Conservation (phyloP, 225 moss, liverwort and hornwort genomes). For the Sphagnum contortum region DNA sequence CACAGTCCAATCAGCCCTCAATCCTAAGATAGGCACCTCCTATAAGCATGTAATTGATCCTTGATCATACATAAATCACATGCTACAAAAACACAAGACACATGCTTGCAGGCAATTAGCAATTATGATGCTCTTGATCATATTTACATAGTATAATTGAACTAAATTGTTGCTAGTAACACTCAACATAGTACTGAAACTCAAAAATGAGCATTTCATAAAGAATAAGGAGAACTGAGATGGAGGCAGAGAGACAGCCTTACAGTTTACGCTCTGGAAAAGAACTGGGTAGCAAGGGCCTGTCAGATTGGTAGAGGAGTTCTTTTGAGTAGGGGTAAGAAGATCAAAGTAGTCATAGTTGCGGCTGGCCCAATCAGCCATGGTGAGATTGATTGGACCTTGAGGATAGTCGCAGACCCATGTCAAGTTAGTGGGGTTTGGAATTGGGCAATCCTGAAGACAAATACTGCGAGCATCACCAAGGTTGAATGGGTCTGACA, state of each 20-base stretch:
- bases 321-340: constrained; percentile 35
- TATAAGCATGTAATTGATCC: not conserved
- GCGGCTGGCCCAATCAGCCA: constrained; percentile 45
- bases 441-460: constrained; percentile 45
- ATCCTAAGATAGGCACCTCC: not conserved
- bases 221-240: too few relatives aligned
- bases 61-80: too few relatives aligned
- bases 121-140: too few relatives aligned
- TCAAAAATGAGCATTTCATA: too few relatives aligned
- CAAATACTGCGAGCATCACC: constrained; percentile 68
- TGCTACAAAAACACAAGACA: too few relatives aligned
- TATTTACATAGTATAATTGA: too few relatives aligned
- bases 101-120: too few relatives aligned
- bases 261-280: constrained; percentile 72
- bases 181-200: too few relatives aligned
- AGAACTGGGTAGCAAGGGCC: constrained; percentile 92
- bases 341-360: constrained; percentile 63
- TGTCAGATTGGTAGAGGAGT: constrained; percentile 44
- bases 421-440: constrained; percentile 40
- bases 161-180: too few relatives aligned
- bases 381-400: constrained; percentile 47
- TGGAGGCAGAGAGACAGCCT: too few relatives aligned
- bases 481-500: constrained; percentile 50
- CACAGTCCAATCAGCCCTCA: too few relatives aligned
- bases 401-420: constrained; percentile 97